phyloP scores from a whole-genome alignment of 1,284 basidiomycete species.

The Apiotrichum domesticum region DNA sequence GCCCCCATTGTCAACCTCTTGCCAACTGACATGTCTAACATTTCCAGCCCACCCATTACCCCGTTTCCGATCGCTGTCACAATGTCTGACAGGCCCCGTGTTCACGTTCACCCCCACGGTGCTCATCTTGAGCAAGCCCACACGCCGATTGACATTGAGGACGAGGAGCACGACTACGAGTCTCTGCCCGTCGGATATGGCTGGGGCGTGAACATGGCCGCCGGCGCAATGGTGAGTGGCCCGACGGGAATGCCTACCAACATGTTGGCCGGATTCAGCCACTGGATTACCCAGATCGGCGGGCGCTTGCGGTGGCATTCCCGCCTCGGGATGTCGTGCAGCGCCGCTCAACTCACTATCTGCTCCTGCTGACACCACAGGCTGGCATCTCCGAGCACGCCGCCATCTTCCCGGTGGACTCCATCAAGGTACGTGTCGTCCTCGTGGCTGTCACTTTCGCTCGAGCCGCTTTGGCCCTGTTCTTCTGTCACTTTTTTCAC shows the following conservation, averaged over 20 bases:
- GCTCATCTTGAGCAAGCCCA: conserved; percentile 19
- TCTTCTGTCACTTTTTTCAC: not conserved
- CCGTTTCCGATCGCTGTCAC: not conserved
- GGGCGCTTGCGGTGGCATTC: too few relatives aligned
- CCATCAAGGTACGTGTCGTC: conserved; percentile 72
- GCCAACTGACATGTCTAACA: not conserved
- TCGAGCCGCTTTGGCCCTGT: not conserved
- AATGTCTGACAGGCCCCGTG: conserved; percentile 6
- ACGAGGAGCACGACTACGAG: conserved; percentile 48
- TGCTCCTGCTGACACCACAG: conserved; percentile 45
- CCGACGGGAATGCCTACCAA: too few relatives aligned
- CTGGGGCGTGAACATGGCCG: conserved; percentile 82
- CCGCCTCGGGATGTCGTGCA: too few relatives aligned
- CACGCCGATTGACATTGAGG: conserved; percentile 16
- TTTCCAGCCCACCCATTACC: not conserved
- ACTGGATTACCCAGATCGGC: not conserved
- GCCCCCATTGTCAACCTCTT: not conserved
- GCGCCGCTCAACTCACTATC: too few relatives aligned
- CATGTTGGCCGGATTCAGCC: not conserved
- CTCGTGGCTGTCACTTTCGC: not conserved
- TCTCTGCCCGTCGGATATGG: conserved; percentile 44
- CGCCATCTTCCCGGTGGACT: conserved; percentile 97
- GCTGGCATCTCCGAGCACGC: conserved; percentile 99
- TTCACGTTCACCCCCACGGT: conserved; percentile 23
- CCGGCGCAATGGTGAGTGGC: conserved; percentile 80